phyloP scores from a whole-genome alignment of 2,329 filamentous ascomycete genomes.

The Chalaropsis ovoidea region DNA sequence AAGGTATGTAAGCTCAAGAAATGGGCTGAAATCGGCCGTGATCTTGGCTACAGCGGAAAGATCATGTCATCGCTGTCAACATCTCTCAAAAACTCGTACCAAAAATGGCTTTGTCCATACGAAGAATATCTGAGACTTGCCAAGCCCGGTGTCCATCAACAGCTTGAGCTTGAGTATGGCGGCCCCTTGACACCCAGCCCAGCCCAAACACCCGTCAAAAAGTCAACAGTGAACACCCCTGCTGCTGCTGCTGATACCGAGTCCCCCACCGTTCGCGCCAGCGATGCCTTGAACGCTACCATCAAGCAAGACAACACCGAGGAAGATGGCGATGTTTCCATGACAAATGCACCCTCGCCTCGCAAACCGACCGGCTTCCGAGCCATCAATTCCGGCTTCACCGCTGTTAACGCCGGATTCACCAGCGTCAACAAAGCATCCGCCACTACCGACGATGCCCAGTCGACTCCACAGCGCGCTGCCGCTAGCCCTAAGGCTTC shows the following conservation, averaged over 20 bases:
- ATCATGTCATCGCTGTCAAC: constrained; percentile 99
- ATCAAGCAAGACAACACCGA: constrained; percentile 39
- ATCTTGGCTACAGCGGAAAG: constrained; percentile 95
- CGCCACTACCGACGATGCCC: constrained; percentile 12
- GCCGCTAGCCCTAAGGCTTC: constrained; percentile 54
- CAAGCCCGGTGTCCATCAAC: constrained; percentile 93
- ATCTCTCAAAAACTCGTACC: constrained; percentile 94
- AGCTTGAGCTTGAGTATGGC: constrained; percentile 85
- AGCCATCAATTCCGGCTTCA: constrained; percentile 54
- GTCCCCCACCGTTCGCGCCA: constrained; percentile 54
- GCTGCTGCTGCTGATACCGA: constrained; percentile 44
- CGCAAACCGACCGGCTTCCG: constrained; percentile 47
- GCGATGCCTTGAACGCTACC: constrained; percentile 43
- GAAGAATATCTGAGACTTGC: constrained; percentile 86
- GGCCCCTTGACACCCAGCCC: constrained; percentile 75
- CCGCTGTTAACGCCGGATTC: constrained; percentile 61
- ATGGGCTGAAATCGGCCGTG: constrained; percentile 96
- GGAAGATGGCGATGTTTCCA: constrained; percentile 40
- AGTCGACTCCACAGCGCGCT: constrained; percentile 34
- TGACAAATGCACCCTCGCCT: constrained; percentile 38
- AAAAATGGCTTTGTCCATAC: constrained; percentile 92
- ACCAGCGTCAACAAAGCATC: constrained; percentile 50
- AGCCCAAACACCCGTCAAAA: constrained; percentile 59
- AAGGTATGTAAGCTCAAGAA: constrained; percentile 96
- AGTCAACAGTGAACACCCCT: constrained; percentile 50